Evolutionary conservation across 192 early-diverging fungal genomes (phyloP).

Genomic region (Gaertneriomyces semiglobifer): DNA sequence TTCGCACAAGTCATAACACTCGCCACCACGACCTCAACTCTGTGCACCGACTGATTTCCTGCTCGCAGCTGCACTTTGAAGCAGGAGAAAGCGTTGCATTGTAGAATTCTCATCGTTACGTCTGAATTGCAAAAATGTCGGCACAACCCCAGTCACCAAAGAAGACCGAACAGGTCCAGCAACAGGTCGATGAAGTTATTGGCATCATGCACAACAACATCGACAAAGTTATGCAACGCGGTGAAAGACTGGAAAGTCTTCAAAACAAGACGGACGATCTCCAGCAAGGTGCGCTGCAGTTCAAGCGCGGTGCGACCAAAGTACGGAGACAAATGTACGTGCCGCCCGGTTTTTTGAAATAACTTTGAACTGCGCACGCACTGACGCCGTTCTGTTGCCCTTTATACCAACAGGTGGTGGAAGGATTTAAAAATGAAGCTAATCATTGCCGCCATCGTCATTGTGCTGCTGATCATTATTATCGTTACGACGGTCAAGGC

Average conservation of each 20-base stretch:
- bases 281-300: conserved; percentile 63
- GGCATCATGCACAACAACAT: conserved; percentile 90
- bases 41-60: too few species aligned
- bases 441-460: conserved; percentile 69
- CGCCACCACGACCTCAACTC: too few species aligned
- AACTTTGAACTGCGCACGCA: not conserved
- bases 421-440: conserved; percentile 92
- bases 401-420: conserved; percentile 64
- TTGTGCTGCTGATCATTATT: conserved; percentile 45
- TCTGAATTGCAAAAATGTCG: too few species aligned
- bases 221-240: conserved; percentile 78
- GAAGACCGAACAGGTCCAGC: conserved; percentile 29
- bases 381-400: not conserved
- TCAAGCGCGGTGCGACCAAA: conserved; percentile 71
- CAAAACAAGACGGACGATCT: conserved; percentile 79
- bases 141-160: not conserved
- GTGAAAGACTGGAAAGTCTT: conserved; percentile 77
- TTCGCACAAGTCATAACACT: too few species aligned
- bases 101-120: too few species aligned
- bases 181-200: conserved; percentile 85
- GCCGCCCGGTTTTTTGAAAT: not conserved
- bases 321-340: conserved; percentile 77
- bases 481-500: conserved; percentile 49
- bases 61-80: too few species aligned
- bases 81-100: too few species aligned